phyloP scores from a whole-genome alignment of 306 rosid species.

The Medicago lupulina region DNA sequence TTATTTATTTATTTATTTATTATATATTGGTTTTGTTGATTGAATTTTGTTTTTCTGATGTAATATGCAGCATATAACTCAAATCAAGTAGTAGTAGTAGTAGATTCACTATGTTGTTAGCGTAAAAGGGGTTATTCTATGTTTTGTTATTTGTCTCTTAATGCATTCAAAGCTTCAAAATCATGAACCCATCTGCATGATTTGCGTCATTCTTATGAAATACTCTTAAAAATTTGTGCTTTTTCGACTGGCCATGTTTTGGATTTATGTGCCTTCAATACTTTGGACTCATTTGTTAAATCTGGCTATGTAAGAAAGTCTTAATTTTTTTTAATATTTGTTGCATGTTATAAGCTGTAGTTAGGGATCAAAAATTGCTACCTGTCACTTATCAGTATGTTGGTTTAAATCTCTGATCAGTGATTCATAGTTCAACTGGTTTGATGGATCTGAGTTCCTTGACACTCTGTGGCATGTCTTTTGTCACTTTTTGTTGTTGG shows the following conservation, averaged over 20 bases:
- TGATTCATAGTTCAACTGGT: conserved; percentile 15
- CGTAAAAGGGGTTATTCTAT: background rate
- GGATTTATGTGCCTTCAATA: background rate
- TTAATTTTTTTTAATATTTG: background rate
- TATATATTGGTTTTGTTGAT: background rate
- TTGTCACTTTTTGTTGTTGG: background rate
- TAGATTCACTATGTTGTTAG: background rate
- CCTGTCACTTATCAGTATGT: background rate
- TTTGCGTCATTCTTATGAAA: background rate
- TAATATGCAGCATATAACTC: background rate
- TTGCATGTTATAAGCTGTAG: background rate
- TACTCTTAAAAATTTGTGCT: background rate
- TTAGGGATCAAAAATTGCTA: background rate
- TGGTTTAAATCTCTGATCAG: background rate
- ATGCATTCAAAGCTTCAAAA: background rate
- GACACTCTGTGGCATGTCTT: conserved; percentile 1
- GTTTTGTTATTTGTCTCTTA: background rate
- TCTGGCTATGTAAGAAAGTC: background rate
- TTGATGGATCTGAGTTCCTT: conserved; percentile 16
- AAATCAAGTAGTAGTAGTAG: conserved; percentile 1
- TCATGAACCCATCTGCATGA: background rate
- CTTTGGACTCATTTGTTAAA: background rate
- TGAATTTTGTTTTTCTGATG: background rate
- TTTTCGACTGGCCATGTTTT: background rate
- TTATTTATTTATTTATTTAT: too few species aligned